A percentile compares a stretch with the other conserved stretches of the same genome.
Evolutionary conservation across 2,329 filamentous ascomycete species (phyloP).

Genomic region (Cladosporium sp.): DNA sequence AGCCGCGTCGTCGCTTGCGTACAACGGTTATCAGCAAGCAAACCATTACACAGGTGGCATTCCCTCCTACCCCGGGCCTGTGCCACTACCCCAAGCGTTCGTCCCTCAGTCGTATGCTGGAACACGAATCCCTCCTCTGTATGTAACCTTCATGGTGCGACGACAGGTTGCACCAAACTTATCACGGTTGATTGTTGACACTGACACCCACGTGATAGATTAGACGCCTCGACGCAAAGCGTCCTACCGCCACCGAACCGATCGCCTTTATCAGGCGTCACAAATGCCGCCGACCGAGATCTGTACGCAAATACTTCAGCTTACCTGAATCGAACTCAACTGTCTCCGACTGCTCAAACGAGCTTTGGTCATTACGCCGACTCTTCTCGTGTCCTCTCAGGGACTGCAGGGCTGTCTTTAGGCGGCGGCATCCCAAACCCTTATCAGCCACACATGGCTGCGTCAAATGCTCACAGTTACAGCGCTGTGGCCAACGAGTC

Average conservation of each 20-base stretch:
- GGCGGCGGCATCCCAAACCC: conserved; percentile 13
- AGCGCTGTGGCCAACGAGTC: conserved; percentile 32
- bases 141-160: conserved; percentile 40
- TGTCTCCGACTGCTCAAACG: conserved; percentile 32
- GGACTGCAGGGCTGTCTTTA: conserved; percentile 30
- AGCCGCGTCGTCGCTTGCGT: conserved; percentile 52
- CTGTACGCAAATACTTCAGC: conserved; percentile 30
- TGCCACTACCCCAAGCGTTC: conserved; percentile 42
- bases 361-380: conserved; percentile 37
- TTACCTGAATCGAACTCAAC: conserved; percentile 32
- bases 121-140: conserved; percentile 47
- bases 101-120: conserved; percentile 43
- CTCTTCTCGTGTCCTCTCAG: conserved; percentile 33
- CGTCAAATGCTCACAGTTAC: conserved; percentile 30
- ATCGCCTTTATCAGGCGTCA: conserved; percentile 33
- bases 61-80: conserved; percentile 37
- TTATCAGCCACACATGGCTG: conserved; percentile 32
- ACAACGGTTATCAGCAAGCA: conserved; percentile 36
- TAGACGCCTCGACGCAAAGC: conserved; percentile 32
- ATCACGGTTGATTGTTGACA: conserved; percentile 23
- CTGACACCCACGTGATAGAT: conserved; percentile 35
- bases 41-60: conserved; percentile 41
- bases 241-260: conserved; percentile 35
- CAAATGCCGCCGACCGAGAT: conserved; percentile 34
- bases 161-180: conserved; percentile 21